Conservation (phyloP, 768 basidiomycete species). For the Mycena chlorophos region DNA sequence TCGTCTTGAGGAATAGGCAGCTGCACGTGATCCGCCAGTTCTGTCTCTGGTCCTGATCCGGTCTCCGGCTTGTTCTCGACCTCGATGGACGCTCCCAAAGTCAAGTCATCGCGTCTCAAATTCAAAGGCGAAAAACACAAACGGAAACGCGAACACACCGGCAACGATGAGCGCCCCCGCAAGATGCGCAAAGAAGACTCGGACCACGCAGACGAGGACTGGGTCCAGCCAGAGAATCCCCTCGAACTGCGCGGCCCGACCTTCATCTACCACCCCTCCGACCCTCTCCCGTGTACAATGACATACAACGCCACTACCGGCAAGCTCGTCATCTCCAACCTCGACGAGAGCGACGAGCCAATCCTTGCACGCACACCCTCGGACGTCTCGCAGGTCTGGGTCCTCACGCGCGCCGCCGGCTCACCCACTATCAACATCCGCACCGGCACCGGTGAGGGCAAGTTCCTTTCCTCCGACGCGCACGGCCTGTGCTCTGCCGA, state of each 20-base stretch:
- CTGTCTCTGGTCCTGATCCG: constrained; percentile 6
- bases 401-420: constrained; percentile 82
- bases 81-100: constrained; percentile 42
- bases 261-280: constrained; percentile 80
- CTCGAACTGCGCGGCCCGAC: constrained; percentile 85
- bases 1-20: constrained; percentile 2
- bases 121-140: constrained; percentile 93
- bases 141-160: constrained; percentile 61
- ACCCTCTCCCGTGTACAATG: constrained; percentile 72
- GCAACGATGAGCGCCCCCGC: constrained; percentile 49
- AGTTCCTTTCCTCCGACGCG: constrained; percentile 86
- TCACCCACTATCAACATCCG: constrained; percentile 83
- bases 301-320: constrained; percentile 79
- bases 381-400: constrained; percentile 91
- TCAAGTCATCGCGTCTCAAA: constrained; percentile 74
- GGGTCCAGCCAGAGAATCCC: constrained; percentile 74
- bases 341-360: constrained; percentile 56
- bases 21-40: not conserved
- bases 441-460: constrained; percentile 84
- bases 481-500: constrained; percentile 83
- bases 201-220: constrained; percentile 70
- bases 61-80: not conserved
- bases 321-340: constrained; percentile 62
- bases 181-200: constrained; percentile 54
- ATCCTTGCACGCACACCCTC: constrained; percentile 70